These are phyloP conservation scores for Sisymbrium irio DNA, from an alignment of 345 rosid genomes.

Conservation along the genomic window DNA sequence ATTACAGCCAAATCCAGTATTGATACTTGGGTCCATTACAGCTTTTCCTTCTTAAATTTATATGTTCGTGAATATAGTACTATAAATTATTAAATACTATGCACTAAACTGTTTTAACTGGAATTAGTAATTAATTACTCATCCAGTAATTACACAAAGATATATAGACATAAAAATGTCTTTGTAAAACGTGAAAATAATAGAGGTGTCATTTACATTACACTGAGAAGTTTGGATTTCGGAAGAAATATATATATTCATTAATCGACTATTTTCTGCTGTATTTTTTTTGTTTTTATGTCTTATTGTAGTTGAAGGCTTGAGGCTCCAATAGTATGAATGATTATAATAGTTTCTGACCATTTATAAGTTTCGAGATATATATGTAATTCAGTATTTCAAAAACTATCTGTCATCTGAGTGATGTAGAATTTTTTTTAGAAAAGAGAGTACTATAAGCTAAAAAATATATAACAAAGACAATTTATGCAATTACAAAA, in stretches of 20 bases:
- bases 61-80: background rate
- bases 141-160: background rate
- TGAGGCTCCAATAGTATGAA: background rate
- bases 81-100: background rate
- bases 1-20: constrained; percentile 21
- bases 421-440: background rate
- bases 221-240: background rate
- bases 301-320: background rate
- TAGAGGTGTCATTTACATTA: background rate
- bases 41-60: constrained; percentile 8
- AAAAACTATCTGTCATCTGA: too few relatives aligned
- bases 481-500: background rate
- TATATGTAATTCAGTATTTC: background rate
- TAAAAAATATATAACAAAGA: background rate
- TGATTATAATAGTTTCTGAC: background rate
- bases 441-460: background rate
- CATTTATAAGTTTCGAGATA: too few relatives aligned
- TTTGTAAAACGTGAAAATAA: background rate
- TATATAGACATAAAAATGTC: background rate
- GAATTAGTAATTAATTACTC: background rate
- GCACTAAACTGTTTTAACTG: background rate
- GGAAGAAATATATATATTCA: background rate
- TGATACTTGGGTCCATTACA: constrained; percentile 33
- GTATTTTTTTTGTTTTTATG: background rate
- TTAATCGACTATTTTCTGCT: background rate